Base-by-base conservation (phyloP, 176 grass and related monocot genomes). In the Hordeum marinum region DNA sequence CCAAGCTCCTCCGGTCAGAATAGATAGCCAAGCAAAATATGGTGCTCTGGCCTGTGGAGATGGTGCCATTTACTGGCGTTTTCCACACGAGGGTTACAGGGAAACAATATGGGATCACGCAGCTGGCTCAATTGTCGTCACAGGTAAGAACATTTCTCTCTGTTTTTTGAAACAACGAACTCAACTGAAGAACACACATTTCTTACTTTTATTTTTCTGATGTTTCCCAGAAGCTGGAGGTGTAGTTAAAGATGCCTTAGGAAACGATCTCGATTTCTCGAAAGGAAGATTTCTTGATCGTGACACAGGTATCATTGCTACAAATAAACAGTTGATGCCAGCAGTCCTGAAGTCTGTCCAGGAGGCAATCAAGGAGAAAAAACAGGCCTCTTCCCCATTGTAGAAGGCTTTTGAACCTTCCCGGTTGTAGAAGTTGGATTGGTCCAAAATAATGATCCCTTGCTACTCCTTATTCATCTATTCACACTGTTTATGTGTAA, bases 101-200 rank as follows among this genome's bases (percentile, higher is more conserved):
- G 96, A 98, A 86, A 95, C 94, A 81, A 95, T 95, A 85, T 98
- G 96, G 96, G 96, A 98, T 68, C 96, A 98, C 89, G 93, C 93
- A 15, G 96, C 96, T 54, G 93, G 93, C 35, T 89, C 63, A 83
- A 95, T 92, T 73, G 93, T 98, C 0, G 91, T 98, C 9, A 94
- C 89, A 92, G 96, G 96, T 95, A 90, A 41, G 3, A 43, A n/a
- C 55, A 75, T 20, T 9, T 40, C 31, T 63, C 4, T 25, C 17
- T 46, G 32, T 32, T n/a, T 48, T 61, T 46, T 15, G 29, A 76
- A 76, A 57, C 5, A 63, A 70, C 1, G 14, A 36, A 13, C 18
- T 18, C 32, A 48, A 42, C 25, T 34, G 11, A 37, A 75, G 76
- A 10, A 68, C 35, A 23, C 50, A 14, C 75, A 42, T 63, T n/a